These are phyloP conservation scores for Tylopilus cervinicoccineus DNA, from an alignment of 768 basidiomycete species.

Conservation along the genomic window DNA sequence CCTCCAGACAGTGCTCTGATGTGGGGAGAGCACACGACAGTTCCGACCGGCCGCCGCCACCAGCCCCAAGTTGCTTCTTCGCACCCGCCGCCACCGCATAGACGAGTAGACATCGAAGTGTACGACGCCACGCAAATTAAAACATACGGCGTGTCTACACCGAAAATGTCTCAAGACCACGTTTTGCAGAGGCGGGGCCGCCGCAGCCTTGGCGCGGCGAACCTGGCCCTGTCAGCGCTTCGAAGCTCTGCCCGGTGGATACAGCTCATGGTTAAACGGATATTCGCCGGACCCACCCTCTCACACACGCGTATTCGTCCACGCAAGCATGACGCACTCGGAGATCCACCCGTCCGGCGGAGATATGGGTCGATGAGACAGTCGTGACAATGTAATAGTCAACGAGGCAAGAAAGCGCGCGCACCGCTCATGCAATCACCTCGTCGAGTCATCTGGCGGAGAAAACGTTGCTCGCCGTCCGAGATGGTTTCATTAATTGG, in stretches of 20 bases:
- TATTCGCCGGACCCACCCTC: not conserved
- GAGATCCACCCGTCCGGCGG: conserved; percentile 14
- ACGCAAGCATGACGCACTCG: not conserved
- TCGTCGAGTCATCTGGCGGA: not conserved
- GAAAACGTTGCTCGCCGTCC: not conserved
- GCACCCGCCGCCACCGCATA: conserved; percentile 25
- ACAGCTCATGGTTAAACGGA: not conserved
- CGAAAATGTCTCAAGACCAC: conserved; percentile 6
- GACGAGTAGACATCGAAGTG: conserved; percentile 1
- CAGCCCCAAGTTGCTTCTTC: conserved; percentile 11
- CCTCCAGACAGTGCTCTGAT: not conserved
- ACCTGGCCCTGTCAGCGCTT: not conserved
- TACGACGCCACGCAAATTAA: conserved; percentile 4
- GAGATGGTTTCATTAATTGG: not conserved
- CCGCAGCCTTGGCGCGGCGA: not conserved
- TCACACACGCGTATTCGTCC: not conserved
- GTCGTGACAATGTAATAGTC: not conserved
- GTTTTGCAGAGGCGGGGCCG: not conserved
- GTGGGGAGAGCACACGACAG: not conserved
- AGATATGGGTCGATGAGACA: conserved; percentile 11
- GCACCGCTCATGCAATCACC: not conserved
- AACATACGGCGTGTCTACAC: conserved; percentile 10
- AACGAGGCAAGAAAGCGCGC: conserved; percentile 2
- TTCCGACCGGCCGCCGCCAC: conserved; percentile 10
- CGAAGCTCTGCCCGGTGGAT: not conserved